Percentiles rank a stretch among this genome's conserved stretches.
These are phyloP conservation scores for Monosporascus cannonballus DNA, from an alignment of 2,329 filamentous ascomycete genomes.

Conservation along the genomic window DNA sequence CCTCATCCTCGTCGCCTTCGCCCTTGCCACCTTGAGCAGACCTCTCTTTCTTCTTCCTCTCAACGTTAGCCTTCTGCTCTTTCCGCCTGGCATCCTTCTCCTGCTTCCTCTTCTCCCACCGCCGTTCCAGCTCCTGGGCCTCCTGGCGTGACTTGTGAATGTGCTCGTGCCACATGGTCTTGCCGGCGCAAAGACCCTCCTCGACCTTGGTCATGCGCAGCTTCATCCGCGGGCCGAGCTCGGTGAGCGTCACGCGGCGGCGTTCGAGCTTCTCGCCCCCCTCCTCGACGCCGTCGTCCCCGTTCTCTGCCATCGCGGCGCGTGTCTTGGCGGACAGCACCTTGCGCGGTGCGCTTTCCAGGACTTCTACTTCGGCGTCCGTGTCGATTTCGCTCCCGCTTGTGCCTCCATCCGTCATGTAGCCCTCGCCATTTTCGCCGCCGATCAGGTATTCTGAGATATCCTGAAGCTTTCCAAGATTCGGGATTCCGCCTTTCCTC, in stretches of 20 bases:
- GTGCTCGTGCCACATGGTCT: slow-evolving; percentile 96
- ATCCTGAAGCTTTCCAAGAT: slow-evolving; percentile 84
- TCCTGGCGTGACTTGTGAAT: slow-evolving; percentile 79
- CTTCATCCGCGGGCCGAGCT: slow-evolving; percentile 85
- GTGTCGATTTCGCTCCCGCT: slow-evolving; percentile 92
- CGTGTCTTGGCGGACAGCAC: slow-evolving; percentile 49
- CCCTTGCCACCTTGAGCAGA: slow-evolving; percentile 35
- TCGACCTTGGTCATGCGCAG: slow-evolving; percentile 92
- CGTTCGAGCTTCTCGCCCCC: slow-evolving; percentile 62
- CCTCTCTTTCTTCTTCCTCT: slow-evolving; percentile 67
- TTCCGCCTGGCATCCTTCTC: slow-evolving; percentile 79
- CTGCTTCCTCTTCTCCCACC: slow-evolving; percentile 70
- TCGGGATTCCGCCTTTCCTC: slow-evolving; percentile 70
- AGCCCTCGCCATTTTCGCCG: slow-evolving; percentile 68
- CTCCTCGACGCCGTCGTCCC: slow-evolving; percentile 35
- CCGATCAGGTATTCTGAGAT: slow-evolving; percentile 94
- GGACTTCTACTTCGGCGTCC: slow-evolving; percentile 90
- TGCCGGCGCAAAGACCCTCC: slow-evolving; percentile 83
- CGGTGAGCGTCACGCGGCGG: slow-evolving; percentile 83
- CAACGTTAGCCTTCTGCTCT: slow-evolving; percentile 84
- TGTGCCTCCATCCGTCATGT: slow-evolving; percentile 69
- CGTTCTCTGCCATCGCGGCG: slow-evolving; percentile 36
- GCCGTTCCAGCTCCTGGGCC: slow-evolving; percentile 69
- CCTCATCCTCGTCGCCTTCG: slow-evolving; percentile 30
- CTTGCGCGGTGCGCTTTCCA: slow-evolving; percentile 56